Base-by-base conservation (phyloP, 2,329 filamentous ascomycete species). In the Aspergillus calidoustus region DNA sequence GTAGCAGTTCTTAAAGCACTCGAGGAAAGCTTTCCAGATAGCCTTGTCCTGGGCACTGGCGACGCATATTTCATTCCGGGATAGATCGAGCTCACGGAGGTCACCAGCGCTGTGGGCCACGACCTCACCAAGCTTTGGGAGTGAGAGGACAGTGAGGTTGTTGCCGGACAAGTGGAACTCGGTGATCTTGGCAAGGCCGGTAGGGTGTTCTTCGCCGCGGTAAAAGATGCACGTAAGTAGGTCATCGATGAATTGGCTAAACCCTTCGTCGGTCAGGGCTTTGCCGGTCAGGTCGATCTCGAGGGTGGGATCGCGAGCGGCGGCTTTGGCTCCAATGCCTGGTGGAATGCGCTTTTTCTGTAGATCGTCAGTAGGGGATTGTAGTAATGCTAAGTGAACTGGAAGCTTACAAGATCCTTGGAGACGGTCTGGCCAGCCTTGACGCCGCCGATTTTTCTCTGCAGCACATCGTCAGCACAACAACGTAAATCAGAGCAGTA, bases 91-190 rank as follows among this genome's bases (percentile, higher is more conserved):
- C 28, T 80, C 79, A 62, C 77, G 76, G 17, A 85, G 68, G 44
- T 82, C 79, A n/a, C 74, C 73, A n/a, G 68, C 62, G 7, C 78
- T 77, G n/a, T 79, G 68, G 13, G 69, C 64, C 51, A 84, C 74
- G 38, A 82, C 72, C 22, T 72, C 68, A 2, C 77, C 77, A 3
- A 85, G 73, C 48, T 73, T 73, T 8, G 68, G 69, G 19, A 85
- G 74, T 4, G 79, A 76, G 7, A 64, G 61, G 5, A 76, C 72
- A 0, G 80, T 83, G 31, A 85, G 73, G 9, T 65, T 62, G 64
- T 84, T 84, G 30, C 74, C 74, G 44, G 74, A 74, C 4, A 84
- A 69, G 62, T 80, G 78, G 23, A 85, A 69, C 61, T 82, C 81
- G 41, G 81, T 79, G 11, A 84, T 70, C 30, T 69, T 74, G n/a